Evolutionary conservation across 352 stramenopile genomes (phyloP), one percentile per base, ranked within the genome.

Genomic region (Globisporangium okanoganense): DNA sequence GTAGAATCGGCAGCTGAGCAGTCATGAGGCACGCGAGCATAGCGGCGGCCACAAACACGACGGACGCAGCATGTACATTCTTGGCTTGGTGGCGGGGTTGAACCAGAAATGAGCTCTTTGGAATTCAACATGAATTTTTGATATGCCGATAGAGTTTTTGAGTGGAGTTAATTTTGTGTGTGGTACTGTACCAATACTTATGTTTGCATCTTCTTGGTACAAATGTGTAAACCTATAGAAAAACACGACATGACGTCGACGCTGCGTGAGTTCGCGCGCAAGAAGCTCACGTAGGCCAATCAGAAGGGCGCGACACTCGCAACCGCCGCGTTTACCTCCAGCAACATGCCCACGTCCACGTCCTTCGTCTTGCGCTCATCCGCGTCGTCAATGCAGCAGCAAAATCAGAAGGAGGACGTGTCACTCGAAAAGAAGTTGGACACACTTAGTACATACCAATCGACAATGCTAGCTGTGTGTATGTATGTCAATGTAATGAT

Each of bases 211-310:
- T n/a, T n/a, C n/a, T n/a, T n/a, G n/a, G n/a, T n/a, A n/a, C n/a
- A n/a, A n/a, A n/a, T n/a, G n/a, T n/a, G n/a, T 20, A 56, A 54
- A 56, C 13, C 16, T 14, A 24, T 10, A 36, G 13, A 25, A 45
- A 49, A 35, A 48, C 24, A 18, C 45, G 73, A 85, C 48, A 79
- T 85, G 76, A 85, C 82, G 55, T 73, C 78, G 47, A 70, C 76
- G 71, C 73, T 92, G 61, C 75, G 80, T 25, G 77, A 86, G 25
- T 89, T 89, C 65, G 82, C 82, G 64, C 72, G 85, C 59, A 88
- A 88, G 70, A 92, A 89, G 73, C 70, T 92, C 20, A 74, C 76
- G 40, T 78, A 89, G 61, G 82, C 82, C 27, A 77, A 83, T 55
- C 74, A 88, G 56, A 77, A 75, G 33, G 78, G 82, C 50, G 73